Evolutionary conservation across 169 alveolate species (phyloP).

Genomic region (Plasmodium reichenowi): DNA sequence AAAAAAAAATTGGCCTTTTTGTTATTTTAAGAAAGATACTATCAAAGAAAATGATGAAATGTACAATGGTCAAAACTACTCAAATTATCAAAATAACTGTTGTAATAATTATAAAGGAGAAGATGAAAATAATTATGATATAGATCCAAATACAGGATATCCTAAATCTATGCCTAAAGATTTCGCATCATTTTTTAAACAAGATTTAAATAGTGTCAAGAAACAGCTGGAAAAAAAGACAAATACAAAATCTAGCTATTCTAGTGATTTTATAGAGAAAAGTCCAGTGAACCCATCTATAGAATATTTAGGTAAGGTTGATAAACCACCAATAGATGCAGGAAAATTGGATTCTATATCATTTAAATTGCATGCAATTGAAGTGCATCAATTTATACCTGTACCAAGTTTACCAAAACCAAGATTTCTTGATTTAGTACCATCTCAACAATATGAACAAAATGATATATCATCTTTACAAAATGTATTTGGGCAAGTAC

Average conservation of each 20-base stretch:
- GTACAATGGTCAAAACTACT: no score
- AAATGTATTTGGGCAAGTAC: slow-evolving; percentile 82
- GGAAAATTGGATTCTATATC: slow-evolving; percentile 85
- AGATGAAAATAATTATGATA: slow-evolving; percentile 33
- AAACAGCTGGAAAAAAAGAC: slow-evolving; percentile 42
- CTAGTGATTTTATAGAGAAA: slow-evolving; percentile 62
- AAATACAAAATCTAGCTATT: slow-evolving; percentile 24
- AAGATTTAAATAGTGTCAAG: slow-evolving; percentile 66
- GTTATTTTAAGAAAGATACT: slow-evolving; percentile 34
- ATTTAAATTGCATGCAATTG: slow-evolving; percentile 90
- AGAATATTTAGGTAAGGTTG: slow-evolving; percentile 82
- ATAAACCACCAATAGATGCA: slow-evolving; percentile 84
- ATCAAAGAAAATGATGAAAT: no score
- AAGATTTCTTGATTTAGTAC: slow-evolving; percentile 84
- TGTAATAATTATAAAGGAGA: neutral
- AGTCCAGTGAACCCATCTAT: slow-evolving; percentile 82
- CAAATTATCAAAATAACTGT: neutral
- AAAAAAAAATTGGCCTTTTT: slow-evolving; percentile 81
- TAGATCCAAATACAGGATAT: slow-evolving; percentile 78
- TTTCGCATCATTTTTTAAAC: slow-evolving; percentile 82
- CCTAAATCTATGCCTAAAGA: slow-evolving; percentile 83
- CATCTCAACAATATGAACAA: slow-evolving; percentile 69
- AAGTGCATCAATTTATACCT: slow-evolving; percentile 90
- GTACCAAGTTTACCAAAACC: slow-evolving; percentile 86
- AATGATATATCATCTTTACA: slow-evolving; percentile 82